These are phyloP conservation scores for Hordeum marinum DNA, from an alignment of 176 grass and related monocot genomes.

Conservation along the genomic window DNA sequence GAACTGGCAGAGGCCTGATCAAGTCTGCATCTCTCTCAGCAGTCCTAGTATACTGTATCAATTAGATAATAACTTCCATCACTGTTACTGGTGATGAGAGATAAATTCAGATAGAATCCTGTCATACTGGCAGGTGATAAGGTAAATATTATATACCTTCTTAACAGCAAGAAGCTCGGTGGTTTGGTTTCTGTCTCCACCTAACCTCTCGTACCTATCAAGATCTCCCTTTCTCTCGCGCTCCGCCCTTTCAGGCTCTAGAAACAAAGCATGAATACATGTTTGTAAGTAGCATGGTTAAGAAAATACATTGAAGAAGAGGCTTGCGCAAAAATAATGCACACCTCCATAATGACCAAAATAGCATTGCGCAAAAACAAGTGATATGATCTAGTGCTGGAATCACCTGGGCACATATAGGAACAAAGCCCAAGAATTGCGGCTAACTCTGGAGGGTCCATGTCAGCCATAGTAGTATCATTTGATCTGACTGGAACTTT, in stretches of 20 bases:
- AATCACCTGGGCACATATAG: constrained; percentile 97
- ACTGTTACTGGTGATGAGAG: constrained; percentile 40
- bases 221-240: constrained; percentile 99
- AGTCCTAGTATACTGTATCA: constrained; percentile 92
- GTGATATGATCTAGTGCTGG: constrained; percentile 11
- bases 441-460: constrained; percentile 44
- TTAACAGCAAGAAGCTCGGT: constrained; percentile 85
- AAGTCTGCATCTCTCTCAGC: constrained; percentile 78
- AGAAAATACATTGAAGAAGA: neutral
- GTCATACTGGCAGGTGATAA: constrained; percentile 35
- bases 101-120: constrained; percentile 46
- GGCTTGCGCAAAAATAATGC: too few relatives aligned
- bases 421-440: constrained; percentile 70
- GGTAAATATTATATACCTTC: constrained; percentile 57
- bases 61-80: constrained; percentile 51
- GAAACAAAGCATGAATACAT: constrained; percentile 18
- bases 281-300: neutral
- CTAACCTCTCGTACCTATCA: constrained; percentile 79
- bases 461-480: constrained; percentile 35
- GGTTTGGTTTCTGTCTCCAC: constrained; percentile 90
- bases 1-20: constrained; percentile 91
- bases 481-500: constrained; percentile 1
- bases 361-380: constrained; percentile 8
- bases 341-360: neutral
- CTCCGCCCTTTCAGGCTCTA: constrained; percentile 86